phyloP scores from a whole-genome alignment of 2,329 filamentous ascomycete species.

The Fusarium sp. region DNA sequence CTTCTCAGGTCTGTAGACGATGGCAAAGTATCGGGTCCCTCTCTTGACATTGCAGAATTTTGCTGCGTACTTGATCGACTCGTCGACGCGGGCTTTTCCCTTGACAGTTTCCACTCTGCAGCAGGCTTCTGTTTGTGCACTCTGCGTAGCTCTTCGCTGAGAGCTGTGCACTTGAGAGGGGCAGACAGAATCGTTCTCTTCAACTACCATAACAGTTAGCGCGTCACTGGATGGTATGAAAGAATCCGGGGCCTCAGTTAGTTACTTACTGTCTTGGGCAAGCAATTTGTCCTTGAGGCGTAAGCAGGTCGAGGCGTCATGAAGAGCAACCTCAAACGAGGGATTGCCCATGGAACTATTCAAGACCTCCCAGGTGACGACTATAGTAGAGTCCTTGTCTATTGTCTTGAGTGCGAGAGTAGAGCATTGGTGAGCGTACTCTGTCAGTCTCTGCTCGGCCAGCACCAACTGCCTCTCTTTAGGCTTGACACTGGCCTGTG shows the following conservation, averaged over 20 bases:
- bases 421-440: background rate
- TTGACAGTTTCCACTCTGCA: background rate
- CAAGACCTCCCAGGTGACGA: background rate
- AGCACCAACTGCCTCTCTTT: background rate
- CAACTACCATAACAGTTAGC: background rate
- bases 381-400: background rate
- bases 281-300: background rate
- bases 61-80: background rate
- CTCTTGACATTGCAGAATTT: background rate
- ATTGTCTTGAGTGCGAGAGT: background rate
- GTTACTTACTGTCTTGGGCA: background rate
- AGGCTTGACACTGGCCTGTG: background rate
- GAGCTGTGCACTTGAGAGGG: background rate
- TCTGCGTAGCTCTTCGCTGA: background rate
- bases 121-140: background rate
- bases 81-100: background rate
- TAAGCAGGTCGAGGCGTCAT: background rate
- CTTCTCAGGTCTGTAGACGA: conserved; percentile 2
- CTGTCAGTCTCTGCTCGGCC: conserved; percentile 2
- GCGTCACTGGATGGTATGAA: background rate
- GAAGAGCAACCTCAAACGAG: background rate
- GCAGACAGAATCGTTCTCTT: background rate
- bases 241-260: too few relatives aligned
- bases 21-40: conserved; percentile 5
- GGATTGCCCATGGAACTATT: background rate